Evolutionary conservation across 83 land plant species (phyloP), one percentile per base, ranked within the genome.

Genomic region (Picea abies): DNA sequence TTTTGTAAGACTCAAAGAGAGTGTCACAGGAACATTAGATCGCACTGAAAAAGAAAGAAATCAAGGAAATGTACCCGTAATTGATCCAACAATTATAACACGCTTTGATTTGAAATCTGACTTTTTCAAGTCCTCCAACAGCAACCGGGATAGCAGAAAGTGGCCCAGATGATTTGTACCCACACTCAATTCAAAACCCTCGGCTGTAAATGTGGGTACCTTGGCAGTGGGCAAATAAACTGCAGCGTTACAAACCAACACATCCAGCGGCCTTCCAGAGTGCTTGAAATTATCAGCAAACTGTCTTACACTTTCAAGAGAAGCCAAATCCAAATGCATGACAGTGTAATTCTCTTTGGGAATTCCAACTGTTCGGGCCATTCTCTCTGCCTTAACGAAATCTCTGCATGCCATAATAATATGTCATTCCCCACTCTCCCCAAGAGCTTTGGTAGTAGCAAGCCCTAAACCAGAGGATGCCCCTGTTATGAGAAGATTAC

Each of bases 131-230:
- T 97, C 99, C 67, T 97, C 99, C 58, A 97, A 85, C 66, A 97
- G 84, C 82, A 94, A 72, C 39, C 97, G 83, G 10, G 96, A 84
- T 3, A 98, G 89, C 39, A 96, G 89, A 88, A 93, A 98, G 84
- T 98, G 99, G 16, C 99, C 99, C 52, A 98, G 92, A 81, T 98
- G 99, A 89, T 98, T 98, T 25, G 95, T 96, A 5, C 93, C 99
- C 19, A 96, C 99, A 76, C 99, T 98, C 80, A 98, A 83, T 85
- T 98, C 99, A 88, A 93, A 93, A 3, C 99, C 99, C 14, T 98
- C 99, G 69, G 99, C 99, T 44, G 97, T 89, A 84, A 79, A 98
- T 14, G 90, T 86, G 10, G 99, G 99, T 89, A 91, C 93, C 83
- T 94, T 96, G 63, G 96, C 99, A 68, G 98, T 98, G 19, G 99